Percentiles rank a stretch among this genome's conserved stretches.
Conservation (phyloP, 2,329 filamentous ascomycete genomes). For the Ampelomyces quisqualis region DNA sequence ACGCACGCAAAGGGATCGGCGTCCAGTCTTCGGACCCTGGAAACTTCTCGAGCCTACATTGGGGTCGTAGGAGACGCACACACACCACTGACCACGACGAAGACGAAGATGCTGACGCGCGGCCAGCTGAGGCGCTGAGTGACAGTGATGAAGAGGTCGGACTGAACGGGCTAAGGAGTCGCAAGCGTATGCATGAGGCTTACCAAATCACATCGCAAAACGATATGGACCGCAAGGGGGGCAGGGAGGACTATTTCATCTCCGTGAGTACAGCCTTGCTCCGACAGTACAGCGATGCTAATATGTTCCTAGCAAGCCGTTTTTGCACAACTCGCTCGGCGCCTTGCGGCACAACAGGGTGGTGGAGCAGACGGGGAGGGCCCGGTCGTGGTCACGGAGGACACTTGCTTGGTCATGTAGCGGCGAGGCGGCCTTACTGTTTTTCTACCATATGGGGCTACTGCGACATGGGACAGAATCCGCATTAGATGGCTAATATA, state of each 20-base stretch:
- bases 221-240: slow-evolving; percentile 60
- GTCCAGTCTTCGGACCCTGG: slow-evolving; percentile 52
- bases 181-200: slow-evolving; percentile 60
- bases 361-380: slow-evolving; percentile 25
- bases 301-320: slow-evolving; percentile 25
- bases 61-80: slow-evolving; percentile 20
- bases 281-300: background rate
- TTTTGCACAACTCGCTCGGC: slow-evolving; percentile 41
- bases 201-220: slow-evolving; percentile 65
- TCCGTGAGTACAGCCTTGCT: slow-evolving; percentile 53
- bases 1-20: slow-evolving; percentile 60
- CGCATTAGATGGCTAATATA: too few relatives aligned
- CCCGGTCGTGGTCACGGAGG: slow-evolving; percentile 34
- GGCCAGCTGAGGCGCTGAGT: slow-evolving; percentile 13
- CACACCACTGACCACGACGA: slow-evolving; percentile 7
- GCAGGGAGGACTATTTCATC: slow-evolving; percentile 59
- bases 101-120: slow-evolving; percentile 10
- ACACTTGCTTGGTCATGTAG: slow-evolving; percentile 36
- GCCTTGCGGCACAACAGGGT: slow-evolving; percentile 32
- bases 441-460: too few relatives aligned
- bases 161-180: slow-evolving; percentile 54
- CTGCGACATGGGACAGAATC: too few relatives aligned
- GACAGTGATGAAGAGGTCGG: slow-evolving; percentile 45
- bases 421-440: too few relatives aligned
- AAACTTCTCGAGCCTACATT: slow-evolving; percentile 46